These are phyloP conservation scores for Penicillium decumbens DNA, from an alignment of 2,329 filamentous ascomycete genomes.

Conservation along the genomic window DNA sequence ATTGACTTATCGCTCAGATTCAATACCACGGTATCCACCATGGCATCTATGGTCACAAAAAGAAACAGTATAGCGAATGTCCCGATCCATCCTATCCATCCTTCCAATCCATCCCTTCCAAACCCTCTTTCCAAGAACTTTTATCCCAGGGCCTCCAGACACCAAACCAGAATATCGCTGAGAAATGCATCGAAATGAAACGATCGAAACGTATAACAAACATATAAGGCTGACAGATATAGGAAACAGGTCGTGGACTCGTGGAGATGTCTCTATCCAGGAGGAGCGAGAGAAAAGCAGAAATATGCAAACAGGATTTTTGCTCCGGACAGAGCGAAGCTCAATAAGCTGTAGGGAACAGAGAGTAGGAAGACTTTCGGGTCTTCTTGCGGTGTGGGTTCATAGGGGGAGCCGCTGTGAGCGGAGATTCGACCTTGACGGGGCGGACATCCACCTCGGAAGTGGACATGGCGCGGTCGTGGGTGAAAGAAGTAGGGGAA, in stretches of 20 bases:
- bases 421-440: constrained; percentile 17
- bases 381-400: constrained; percentile 32
- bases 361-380: constrained; percentile 43
- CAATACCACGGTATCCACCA: neutral
- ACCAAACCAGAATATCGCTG: constrained; percentile 25
- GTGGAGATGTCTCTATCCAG: constrained; percentile 19
- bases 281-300: constrained; percentile 8
- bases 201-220: neutral
- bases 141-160: constrained; percentile 17
- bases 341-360: constrained; percentile 33
- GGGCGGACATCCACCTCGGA: constrained; percentile 30
- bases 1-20: neutral
- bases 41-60: constrained; percentile 13
- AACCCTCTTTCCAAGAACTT: constrained; percentile 14
- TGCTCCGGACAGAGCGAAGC: constrained; percentile 5
- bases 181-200: constrained; percentile 22
- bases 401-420: constrained; percentile 26
- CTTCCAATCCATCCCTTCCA: constrained; percentile 15
- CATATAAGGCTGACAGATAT: constrained; percentile 6
- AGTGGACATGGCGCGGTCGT: constrained; percentile 37
- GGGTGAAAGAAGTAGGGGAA: constrained; percentile 18
- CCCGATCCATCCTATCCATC: constrained; percentile 17
- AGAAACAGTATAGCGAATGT: constrained; percentile 18
- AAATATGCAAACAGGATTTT: constrained; percentile 11
- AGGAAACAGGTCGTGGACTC: constrained; percentile 26